A percentile compares a stretch with the other conserved stretches of the same genome.
Conservation (phyloP, 441 rosid genomes). For the Geranium incanum region DNA sequence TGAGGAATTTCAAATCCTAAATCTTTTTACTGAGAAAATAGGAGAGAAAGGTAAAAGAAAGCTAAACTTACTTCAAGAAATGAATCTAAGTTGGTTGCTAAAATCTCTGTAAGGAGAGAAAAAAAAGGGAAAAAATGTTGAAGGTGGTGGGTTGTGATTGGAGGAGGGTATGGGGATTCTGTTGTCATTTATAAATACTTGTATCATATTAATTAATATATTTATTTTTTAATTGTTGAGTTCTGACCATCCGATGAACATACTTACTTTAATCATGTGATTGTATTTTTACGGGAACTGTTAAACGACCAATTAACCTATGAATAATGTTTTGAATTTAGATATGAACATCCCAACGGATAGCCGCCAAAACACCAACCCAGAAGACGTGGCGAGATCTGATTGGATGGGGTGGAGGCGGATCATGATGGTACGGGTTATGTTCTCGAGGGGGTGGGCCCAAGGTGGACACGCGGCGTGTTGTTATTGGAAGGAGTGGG, state of each 20-base stretch:
- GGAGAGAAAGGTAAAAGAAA: constrained; percentile 23
- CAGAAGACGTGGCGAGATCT: no score
- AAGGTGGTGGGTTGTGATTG: constrained; percentile 46
- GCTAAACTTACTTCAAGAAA: constrained; percentile 24
- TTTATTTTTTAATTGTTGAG: neutral
- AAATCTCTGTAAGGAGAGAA: constrained; percentile 17
- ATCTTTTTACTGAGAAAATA: constrained; percentile 7
- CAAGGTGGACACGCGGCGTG: constrained; percentile 17
- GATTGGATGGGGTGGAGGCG: constrained; percentile 5
- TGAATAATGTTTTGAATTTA: neutral
- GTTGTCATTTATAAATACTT: constrained; percentile 30
- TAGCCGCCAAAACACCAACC: constrained; percentile 11
- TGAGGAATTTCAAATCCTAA: neutral
- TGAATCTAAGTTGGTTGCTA: constrained; percentile 28
- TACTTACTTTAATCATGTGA: neutral
- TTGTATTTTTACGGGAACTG: no score
- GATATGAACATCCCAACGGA: neutral
- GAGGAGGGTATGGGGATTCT: constrained; percentile 36
- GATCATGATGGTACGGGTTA: constrained; percentile 39
- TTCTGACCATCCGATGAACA: neutral
- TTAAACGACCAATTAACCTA: no score
- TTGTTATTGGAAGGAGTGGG: neutral
- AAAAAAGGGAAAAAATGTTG: constrained; percentile 5
- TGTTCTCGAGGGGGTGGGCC: constrained; percentile 35
- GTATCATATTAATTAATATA: constrained; percentile 23